A percentile compares a stretch with the other conserved stretches of the same genome.
These are phyloP conservation scores for Aspergillus eucalypticola DNA, from an alignment of 2,329 filamentous ascomycete species.

Conservation along the genomic window DNA sequence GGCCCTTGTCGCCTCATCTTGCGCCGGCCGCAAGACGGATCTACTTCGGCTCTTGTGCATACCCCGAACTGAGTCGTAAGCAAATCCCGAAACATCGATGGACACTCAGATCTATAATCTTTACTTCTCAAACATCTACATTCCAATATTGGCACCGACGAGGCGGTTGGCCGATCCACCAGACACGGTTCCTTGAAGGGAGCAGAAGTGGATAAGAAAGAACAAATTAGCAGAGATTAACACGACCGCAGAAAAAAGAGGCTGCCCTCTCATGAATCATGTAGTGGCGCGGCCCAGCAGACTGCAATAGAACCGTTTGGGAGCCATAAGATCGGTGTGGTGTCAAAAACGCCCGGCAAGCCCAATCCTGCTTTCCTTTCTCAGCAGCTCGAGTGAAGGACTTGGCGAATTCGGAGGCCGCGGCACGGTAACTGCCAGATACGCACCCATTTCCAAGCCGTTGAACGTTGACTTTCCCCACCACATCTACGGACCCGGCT, in stretches of 20 bases:
- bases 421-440: constrained; percentile 7
- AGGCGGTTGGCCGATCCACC: constrained; percentile 4
- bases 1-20: not conserved
- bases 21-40: constrained; percentile 6
- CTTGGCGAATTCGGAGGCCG: constrained; percentile 7
- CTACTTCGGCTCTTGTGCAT: constrained; percentile 6
- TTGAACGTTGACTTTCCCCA: constrained; percentile 15
- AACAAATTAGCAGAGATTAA: too few relatives aligned
- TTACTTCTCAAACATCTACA: not conserved
- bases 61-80: constrained; percentile 4
- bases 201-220: not conserved
- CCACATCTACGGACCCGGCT: constrained; percentile 17
- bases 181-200: not conserved
- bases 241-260: too few relatives aligned
- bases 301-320: not conserved
- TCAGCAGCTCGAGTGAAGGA: not conserved
- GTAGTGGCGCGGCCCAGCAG: not conserved
- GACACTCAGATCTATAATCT: not conserved
- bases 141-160: not conserved
- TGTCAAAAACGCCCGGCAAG: not conserved
- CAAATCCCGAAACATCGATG: constrained; percentile 5
- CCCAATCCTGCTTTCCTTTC: not conserved
- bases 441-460: constrained; percentile 10
- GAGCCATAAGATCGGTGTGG: not conserved
- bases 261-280: not conserved